These are phyloP conservation scores for Cladosporium sp. DNA, from an alignment of 2,329 filamentous ascomycete species.

Conservation along the genomic window DNA sequence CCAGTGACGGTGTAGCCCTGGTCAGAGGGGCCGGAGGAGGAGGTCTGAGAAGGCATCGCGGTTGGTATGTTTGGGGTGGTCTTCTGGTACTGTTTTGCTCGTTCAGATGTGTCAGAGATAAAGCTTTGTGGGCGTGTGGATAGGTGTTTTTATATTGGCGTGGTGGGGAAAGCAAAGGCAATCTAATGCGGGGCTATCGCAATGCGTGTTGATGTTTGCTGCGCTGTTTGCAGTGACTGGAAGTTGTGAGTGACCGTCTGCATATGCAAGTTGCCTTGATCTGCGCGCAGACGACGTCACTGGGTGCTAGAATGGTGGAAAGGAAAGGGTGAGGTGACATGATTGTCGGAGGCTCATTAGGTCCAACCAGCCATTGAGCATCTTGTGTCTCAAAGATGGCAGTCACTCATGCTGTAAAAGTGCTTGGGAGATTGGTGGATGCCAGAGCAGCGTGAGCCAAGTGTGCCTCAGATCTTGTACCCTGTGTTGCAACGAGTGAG, in stretches of 20 bases:
- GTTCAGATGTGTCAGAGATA: not conserved
- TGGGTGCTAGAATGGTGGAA: not conserved
- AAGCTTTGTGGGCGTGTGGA: not conserved
- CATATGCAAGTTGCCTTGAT: not conserved
- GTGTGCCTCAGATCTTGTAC: not conserved
- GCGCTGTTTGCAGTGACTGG: not conserved
- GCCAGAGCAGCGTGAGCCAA: not conserved
- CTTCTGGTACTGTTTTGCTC: not conserved
- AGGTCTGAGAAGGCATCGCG: conserved; percentile 10
- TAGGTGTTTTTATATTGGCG: not conserved
- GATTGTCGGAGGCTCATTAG: too few species aligned
- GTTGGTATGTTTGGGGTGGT: not conserved
- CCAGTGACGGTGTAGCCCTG: conserved; percentile 41
- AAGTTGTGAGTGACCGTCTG: not conserved
- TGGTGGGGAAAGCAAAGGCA: not conserved
- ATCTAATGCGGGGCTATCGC: not conserved
- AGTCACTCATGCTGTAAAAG: not conserved
- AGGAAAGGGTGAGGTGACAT: not conserved
- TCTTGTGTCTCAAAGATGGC: not conserved
- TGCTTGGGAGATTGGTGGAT: not conserved
- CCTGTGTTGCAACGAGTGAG: not conserved
- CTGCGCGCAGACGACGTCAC: not conserved
- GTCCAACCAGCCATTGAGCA: not conserved
- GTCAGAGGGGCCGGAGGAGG: conserved; percentile 15
- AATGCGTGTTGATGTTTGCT: not conserved